These are phyloP conservation scores for Aspergillus fischeri DNA, from an alignment of 2,329 filamentous ascomycete species.

Conservation along the genomic window DNA sequence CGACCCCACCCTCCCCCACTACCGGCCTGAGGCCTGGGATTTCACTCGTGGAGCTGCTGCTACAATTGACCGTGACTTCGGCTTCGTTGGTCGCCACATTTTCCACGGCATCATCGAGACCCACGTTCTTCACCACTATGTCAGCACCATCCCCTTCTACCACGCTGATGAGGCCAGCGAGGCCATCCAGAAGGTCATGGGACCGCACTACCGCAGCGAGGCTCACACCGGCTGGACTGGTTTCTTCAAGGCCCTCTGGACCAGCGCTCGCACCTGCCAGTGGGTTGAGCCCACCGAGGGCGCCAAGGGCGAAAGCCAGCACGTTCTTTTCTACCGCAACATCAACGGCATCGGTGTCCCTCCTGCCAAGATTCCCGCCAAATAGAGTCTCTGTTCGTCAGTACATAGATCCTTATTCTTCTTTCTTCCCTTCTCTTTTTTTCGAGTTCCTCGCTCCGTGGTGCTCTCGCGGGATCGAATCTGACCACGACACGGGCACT, in stretches of 20 bases:
- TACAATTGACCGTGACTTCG: slow-evolving; percentile 95
- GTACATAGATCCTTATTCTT: slow-evolving; percentile 12
- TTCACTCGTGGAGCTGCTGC: slow-evolving; percentile 90
- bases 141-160: slow-evolving; percentile 95
- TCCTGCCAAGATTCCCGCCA: slow-evolving; percentile 41
- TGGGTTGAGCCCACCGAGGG: slow-evolving; percentile 92
- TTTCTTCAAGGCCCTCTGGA: slow-evolving; percentile 81
- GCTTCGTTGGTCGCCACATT: slow-evolving; percentile 85
- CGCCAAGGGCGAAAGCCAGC: slow-evolving; percentile 73
- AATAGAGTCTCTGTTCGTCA: slow-evolving; percentile 18
- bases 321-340: slow-evolving; percentile 93
- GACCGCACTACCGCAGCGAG: slow-evolving; percentile 86
- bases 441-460: slow-evolving; percentile 11
- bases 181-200: slow-evolving; percentile 93
- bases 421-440: slow-evolving; percentile 4
- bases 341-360: slow-evolving; percentile 74
- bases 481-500: slow-evolving; percentile 12
- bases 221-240: slow-evolving; percentile 70
- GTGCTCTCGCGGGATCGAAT: slow-evolving; percentile 24
- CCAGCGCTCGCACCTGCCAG: slow-evolving; percentile 79
- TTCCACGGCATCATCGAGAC: slow-evolving; percentile 97
- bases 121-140: slow-evolving; percentile 96
- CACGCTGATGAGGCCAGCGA: slow-evolving; percentile 91
- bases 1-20: slow-evolving; percentile 89
- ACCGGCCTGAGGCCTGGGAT: slow-evolving; percentile 81